Percentiles rank a stretch among this genome's conserved stretches.
These are phyloP conservation scores for Russula lepida DNA, from an alignment of 768 basidiomycete species.

Conservation along the genomic window DNA sequence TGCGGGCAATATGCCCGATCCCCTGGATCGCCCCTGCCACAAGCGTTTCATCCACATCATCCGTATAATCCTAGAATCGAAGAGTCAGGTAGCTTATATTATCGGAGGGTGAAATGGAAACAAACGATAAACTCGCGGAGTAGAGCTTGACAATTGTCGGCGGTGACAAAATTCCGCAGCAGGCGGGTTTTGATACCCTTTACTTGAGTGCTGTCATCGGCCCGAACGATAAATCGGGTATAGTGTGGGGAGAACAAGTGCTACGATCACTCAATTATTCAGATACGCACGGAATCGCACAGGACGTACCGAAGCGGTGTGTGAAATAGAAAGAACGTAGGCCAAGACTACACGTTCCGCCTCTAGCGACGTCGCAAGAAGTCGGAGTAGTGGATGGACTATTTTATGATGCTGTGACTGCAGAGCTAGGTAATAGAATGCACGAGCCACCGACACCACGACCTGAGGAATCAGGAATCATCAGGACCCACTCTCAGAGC, in stretches of 20 bases:
- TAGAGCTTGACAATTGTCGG: slow-evolving; percentile 60
- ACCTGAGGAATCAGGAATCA: slow-evolving; percentile 41
- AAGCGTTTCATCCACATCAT: slow-evolving; percentile 65
- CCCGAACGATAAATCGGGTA: slow-evolving; percentile 58
- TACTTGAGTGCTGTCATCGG: slow-evolving; percentile 54
- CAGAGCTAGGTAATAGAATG: slow-evolving; percentile 67
- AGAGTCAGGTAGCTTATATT: background rate
- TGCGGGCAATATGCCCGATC: slow-evolving; percentile 65
- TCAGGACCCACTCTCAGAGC: background rate
- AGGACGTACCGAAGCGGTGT: slow-evolving; percentile 52
- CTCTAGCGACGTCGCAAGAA: slow-evolving; percentile 62
- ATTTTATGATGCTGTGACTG: slow-evolving; percentile 47
- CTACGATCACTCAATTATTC: slow-evolving; percentile 30
- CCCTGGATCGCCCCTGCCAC: slow-evolving; percentile 68
- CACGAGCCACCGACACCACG: slow-evolving; percentile 63
- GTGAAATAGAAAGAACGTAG: slow-evolving; percentile 59
- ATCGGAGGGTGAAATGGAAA: slow-evolving; percentile 15
- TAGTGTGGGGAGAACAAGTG: slow-evolving; percentile 56
- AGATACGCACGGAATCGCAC: background rate
- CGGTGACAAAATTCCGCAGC: slow-evolving; percentile 54
- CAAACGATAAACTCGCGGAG: slow-evolving; percentile 81
- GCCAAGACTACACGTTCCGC: slow-evolving; percentile 67
- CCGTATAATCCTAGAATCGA: slow-evolving; percentile 59
- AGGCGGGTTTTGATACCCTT: slow-evolving; percentile 73
- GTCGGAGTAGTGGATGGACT: slow-evolving; percentile 63